These are phyloP conservation scores for Patellifolia procumbens DNA, from an alignment of 179 eudicot genomes.

Conservation along the genomic window DNA sequence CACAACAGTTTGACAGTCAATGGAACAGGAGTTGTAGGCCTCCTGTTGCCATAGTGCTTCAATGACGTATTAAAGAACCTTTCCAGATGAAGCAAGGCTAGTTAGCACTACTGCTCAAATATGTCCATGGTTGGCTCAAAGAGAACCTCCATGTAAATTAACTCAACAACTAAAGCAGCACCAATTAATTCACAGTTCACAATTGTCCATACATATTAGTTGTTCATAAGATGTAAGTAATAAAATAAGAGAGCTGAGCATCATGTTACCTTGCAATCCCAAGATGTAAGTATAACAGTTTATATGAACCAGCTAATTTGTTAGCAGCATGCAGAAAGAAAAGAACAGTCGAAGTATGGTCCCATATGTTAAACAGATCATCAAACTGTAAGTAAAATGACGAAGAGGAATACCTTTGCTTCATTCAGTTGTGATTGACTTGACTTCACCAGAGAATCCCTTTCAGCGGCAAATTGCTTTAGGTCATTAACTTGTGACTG, in stretches of 20 bases:
- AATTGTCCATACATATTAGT: neutral
- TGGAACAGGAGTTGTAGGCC: neutral
- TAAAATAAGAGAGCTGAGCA: neutral
- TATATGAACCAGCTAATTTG: neutral
- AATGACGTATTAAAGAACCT: neutral
- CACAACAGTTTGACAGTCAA: neutral
- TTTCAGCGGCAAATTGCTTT: conserved; percentile 54
- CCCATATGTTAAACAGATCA: neutral
- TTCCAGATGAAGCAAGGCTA: neutral
- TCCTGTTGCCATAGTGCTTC: neutral
- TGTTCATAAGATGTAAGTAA: neutral
- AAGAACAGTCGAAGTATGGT: neutral
- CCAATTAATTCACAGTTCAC: neutral
- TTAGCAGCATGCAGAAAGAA: conserved; percentile 7
- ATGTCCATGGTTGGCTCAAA: neutral
- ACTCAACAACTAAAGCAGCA: neutral
- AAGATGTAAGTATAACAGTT: neutral
- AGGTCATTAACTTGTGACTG: conserved; percentile 61
- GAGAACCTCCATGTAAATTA: neutral
- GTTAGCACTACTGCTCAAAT: neutral
- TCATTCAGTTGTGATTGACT: conserved; percentile 72
- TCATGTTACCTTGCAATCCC: too few species aligned
- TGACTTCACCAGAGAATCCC: conserved; percentile 60
- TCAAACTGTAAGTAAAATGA: neutral
- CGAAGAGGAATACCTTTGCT: conserved; percentile 50